These are phyloP conservation scores for Coelastrella sp. DNA, from an alignment of 139 green algal genomes.

Conservation along the genomic window DNA sequence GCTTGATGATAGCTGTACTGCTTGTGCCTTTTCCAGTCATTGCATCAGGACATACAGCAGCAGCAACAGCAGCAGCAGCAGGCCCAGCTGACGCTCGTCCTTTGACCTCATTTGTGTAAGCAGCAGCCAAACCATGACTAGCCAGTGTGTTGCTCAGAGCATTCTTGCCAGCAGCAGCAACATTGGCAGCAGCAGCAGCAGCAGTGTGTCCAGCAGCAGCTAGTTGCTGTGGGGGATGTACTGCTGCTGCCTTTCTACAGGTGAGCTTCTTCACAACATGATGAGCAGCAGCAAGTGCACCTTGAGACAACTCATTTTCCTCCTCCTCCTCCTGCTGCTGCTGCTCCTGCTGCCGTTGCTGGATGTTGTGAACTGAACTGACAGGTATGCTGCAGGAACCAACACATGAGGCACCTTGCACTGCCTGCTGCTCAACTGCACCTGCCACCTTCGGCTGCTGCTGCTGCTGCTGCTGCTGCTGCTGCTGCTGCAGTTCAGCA, in stretches of 20 bases:
- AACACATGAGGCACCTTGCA: background rate
- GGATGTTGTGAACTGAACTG: background rate
- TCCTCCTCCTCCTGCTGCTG: background rate
- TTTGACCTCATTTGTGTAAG: background rate
- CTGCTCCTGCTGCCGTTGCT: slow-evolving; percentile 26
- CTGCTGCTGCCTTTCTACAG: slow-evolving; percentile 9
- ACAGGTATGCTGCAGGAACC: background rate
- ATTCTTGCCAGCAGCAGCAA: background rate
- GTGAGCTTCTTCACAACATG: slow-evolving; percentile 30
- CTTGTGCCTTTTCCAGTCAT: too few relatives aligned
- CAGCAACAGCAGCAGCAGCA: background rate
- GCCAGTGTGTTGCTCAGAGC: too few relatives aligned
- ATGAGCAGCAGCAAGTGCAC: background rate
- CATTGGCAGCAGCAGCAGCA: background rate
- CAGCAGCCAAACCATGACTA: background rate
- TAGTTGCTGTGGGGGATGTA: slow-evolving; percentile 2
- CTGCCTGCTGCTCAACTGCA: background rate
- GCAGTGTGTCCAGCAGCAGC: background rate
- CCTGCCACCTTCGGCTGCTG: background rate
- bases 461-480: slow-evolving; percentile 19
- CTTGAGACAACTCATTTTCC: background rate
- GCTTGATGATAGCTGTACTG: too few relatives aligned
- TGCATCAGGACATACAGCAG: background rate
- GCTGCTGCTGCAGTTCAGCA: background rate
- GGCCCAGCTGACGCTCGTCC: background rate